Evolutionary conservation across 176 grass and related monocot species (phyloP).

Genomic region (Hordeum marinum): DNA sequence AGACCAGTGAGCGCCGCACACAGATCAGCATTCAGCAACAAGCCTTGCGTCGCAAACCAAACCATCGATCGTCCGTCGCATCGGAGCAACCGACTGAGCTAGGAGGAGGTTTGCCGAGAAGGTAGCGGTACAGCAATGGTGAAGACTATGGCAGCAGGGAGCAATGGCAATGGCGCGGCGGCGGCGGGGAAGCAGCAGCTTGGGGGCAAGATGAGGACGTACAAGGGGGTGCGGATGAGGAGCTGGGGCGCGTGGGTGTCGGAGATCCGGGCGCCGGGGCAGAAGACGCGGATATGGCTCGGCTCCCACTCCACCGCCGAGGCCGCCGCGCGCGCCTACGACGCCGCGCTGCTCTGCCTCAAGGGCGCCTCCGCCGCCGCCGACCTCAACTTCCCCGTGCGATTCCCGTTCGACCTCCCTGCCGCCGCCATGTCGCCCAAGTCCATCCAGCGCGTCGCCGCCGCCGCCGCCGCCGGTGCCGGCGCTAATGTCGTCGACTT

Average conservation of each 20-base stretch:
- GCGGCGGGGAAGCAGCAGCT: background rate
- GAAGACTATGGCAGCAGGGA: slow-evolving; percentile 30
- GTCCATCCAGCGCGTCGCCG: slow-evolving; percentile 71
- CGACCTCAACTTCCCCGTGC: slow-evolving; percentile 75
- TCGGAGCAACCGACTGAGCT: background rate
- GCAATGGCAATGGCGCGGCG: background rate
- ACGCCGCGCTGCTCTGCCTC: slow-evolving; percentile 77
- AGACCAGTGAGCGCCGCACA: slow-evolving; percentile 1
- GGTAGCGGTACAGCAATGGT: slow-evolving; percentile 30
- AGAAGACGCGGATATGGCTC: slow-evolving; percentile 92
- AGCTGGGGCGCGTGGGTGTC: slow-evolving; percentile 98
- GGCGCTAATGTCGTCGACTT: background rate
- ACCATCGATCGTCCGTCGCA: slow-evolving; percentile 19
- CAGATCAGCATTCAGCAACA: background rate
- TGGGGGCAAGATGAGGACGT: slow-evolving; percentile 34
- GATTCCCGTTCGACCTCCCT: slow-evolving; percentile 35
- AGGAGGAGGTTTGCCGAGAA: background rate
- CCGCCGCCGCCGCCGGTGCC: slow-evolving; percentile 36
- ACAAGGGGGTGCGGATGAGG: slow-evolving; percentile 92
- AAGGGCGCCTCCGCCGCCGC: slow-evolving; percentile 55
- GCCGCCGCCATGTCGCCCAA: slow-evolving; percentile 64
- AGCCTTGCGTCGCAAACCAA: background rate
- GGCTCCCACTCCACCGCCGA: slow-evolving; percentile 85
- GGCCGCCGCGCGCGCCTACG: slow-evolving; percentile 85
- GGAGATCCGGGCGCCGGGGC: slow-evolving; percentile 73